phyloP scores from a whole-genome alignment of 1,139 yeast genomes.

The Pichia sorboxylosa region DNA sequence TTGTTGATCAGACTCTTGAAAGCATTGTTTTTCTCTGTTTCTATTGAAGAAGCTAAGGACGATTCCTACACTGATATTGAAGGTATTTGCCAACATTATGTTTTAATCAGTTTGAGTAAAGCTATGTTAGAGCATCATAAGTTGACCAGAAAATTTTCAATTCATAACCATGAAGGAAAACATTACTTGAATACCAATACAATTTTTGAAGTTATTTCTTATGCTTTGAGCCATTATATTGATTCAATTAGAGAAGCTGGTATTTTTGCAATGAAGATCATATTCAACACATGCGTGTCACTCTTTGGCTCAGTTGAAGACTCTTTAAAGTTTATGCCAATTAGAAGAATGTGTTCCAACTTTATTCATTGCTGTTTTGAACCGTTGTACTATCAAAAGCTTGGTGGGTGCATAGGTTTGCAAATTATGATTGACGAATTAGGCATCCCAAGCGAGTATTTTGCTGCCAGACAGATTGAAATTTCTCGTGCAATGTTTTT shows the following conservation, averaged over 20 bases:
- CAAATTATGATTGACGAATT: conserved; percentile 60
- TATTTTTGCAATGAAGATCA: conserved; percentile 47
- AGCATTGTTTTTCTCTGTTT: conserved; percentile 61
- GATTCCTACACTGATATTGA: conserved; percentile 55
- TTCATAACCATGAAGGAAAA: conserved; percentile 70
- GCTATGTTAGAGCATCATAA: conserved; percentile 63
- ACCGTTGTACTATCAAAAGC: conserved; percentile 71
- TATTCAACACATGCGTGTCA: conserved; percentile 50
- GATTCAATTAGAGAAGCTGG: conserved; percentile 64
- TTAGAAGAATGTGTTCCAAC: conserved; percentile 66
- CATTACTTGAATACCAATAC: conserved; percentile 60
- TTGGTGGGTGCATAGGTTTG: conserved; percentile 84
- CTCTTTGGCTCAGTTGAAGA: conserved; percentile 59
- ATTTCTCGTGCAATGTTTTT: conserved; percentile 78
- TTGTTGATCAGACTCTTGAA: conserved; percentile 52
- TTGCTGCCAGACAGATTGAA: conserved; percentile 70
- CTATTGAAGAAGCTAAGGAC: conserved; percentile 61
- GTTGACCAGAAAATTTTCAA: conserved; percentile 58
- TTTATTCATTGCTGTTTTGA: conserved; percentile 88
- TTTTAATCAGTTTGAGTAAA: conserved; percentile 64
- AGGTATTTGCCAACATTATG: conserved; percentile 68
- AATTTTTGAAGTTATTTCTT: conserved; percentile 62
- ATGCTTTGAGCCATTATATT: conserved; percentile 72
- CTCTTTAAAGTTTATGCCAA: conserved; percentile 61
- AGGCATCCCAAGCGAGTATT: conserved; percentile 59